Conservation (phyloP, 139 green algal genomes). For the Chlorella sp. region DNA sequence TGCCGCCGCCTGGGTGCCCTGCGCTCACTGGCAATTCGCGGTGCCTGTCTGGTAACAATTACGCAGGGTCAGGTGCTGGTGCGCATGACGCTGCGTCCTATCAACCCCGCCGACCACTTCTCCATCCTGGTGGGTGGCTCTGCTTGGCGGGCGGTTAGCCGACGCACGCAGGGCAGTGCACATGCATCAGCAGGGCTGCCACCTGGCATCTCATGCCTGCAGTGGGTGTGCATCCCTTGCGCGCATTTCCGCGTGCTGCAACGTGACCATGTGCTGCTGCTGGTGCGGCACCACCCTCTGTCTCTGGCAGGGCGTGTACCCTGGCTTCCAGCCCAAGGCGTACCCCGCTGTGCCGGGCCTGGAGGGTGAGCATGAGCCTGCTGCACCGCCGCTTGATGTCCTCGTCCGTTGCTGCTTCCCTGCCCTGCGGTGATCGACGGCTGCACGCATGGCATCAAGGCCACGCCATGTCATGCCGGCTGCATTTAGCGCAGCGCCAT, state of each 20-base stretch:
- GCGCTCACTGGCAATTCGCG: too few species aligned
- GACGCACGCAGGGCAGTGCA: too few species aligned
- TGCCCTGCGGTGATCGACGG: too few species aligned
- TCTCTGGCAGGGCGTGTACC: constrained; percentile 52
- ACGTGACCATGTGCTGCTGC: too few species aligned
- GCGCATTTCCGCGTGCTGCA: too few species aligned
- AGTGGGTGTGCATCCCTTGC: too few species aligned
- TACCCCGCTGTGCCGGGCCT: constrained; percentile 41
- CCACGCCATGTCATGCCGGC: neutral
- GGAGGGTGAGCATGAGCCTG: constrained; percentile 36
- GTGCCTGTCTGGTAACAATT: too few species aligned
- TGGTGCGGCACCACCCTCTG: too few species aligned
- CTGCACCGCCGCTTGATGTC: too few species aligned
- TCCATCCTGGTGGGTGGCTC: constrained; percentile 18
- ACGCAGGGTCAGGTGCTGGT: constrained; percentile 30
- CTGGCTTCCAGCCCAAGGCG: constrained; percentile 46
- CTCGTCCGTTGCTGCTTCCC: neutral
- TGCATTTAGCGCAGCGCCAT: neutral
- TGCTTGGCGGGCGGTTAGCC: too few species aligned
- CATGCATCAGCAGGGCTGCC: too few species aligned
- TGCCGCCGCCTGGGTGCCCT: neutral
- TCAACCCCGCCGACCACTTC: constrained; percentile 61
- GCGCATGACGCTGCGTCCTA: constrained; percentile 29
- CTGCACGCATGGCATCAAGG: neutral
- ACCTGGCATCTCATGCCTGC: too few species aligned